Conservation (phyloP, 768 basidiomycete species). For the Leccinum pellstonianum region DNA sequence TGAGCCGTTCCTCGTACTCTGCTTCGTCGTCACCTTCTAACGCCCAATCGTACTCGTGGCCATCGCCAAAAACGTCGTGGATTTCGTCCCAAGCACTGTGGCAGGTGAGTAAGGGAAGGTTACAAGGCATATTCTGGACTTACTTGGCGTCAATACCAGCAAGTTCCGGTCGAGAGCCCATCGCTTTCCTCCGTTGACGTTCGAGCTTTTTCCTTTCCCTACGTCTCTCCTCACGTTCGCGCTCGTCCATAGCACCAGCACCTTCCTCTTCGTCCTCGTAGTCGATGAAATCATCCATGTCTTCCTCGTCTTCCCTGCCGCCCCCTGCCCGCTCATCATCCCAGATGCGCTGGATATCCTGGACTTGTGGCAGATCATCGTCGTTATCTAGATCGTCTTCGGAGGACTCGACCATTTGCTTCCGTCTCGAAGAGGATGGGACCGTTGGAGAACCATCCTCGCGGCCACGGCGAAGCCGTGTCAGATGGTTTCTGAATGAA, state of each 20-base stretch:
- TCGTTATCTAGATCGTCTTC: slow-evolving; percentile 70
- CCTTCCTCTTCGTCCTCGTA: slow-evolving; percentile 81
- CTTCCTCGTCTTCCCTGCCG: slow-evolving; percentile 54
- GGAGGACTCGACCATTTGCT: slow-evolving; percentile 63
- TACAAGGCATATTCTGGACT: slow-evolving; percentile 31
- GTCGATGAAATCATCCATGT: slow-evolving; percentile 74
- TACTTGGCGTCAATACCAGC: slow-evolving; percentile 83
- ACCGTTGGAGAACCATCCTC: slow-evolving; percentile 68
- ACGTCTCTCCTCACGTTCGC: slow-evolving; percentile 72
- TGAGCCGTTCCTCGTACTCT: slow-evolving; percentile 46
- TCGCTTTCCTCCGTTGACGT: slow-evolving; percentile 62
- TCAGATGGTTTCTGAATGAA: slow-evolving; percentile 72
- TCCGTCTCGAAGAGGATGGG: slow-evolving; percentile 59
- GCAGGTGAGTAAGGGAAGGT: slow-evolving; percentile 13
- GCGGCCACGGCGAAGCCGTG: slow-evolving; percentile 70
- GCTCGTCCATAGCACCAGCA: slow-evolving; percentile 74
- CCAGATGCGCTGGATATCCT: slow-evolving; percentile 68
- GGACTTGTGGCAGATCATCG: slow-evolving; percentile 51
- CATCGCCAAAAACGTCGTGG: slow-evolving; percentile 82
- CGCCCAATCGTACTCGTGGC: slow-evolving; percentile 58
- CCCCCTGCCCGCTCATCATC: slow-evolving; percentile 65
- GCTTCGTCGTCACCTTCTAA: slow-evolving; percentile 74
- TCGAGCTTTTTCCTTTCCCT: slow-evolving; percentile 63
- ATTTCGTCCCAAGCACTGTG: slow-evolving; percentile 92
- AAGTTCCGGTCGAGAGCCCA: slow-evolving; percentile 64